Evolutionary conservation across 2,329 filamentous ascomycete genomes (phyloP), one percentile per base, ranked within the genome.

Genomic region (Aspergillus caelatus): DNA sequence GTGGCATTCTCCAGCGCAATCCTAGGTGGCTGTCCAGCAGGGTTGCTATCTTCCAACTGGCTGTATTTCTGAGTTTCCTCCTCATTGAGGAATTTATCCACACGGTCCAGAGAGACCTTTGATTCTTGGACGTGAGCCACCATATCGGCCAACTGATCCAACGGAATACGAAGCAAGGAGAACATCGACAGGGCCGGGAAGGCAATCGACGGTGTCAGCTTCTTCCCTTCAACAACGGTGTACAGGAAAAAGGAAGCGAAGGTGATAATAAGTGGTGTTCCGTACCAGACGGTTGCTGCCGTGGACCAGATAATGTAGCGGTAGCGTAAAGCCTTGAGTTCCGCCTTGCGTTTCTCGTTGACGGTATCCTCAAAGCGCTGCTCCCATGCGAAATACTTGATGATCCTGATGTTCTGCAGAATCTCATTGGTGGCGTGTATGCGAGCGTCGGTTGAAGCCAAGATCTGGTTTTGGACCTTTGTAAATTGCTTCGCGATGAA

Each of bases 301-400:
- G 88, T 82, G 14, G 94, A 92, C 94, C 94, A 99, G 45, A 98
- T 83, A 67, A 97, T 88, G 79, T 96, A 99, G 64, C 94, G 88
- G 45, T 86, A 87, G 62, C 93, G 89, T 60, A 99, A 79, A 36
- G 92, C 88, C 70, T 86, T 88, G 58, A 99, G 84, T 77, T 99
- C 95, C 3, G 83, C 83, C 50, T 84, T 84, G 66, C 95, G 89
- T 81, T 97, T 97, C 76, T 97, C 94, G 65, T 96, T 91, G 39
- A 99, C 93, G 60, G 92, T 88, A 26, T 88, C 86, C 62, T 91
- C 88, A 75, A 97, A 99, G 2, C 94, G 91, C 71, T 93, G 89
- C 77, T 99, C 95, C 95, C 95, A 99, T 0, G 95, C 94, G 76
- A 99, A 99, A 78, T 95, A 99, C 76, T 99, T 99, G 86, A 99